Evolutionary conservation across 164 flowering plant species (phyloP).

Genomic region (Dillenia suffruticosa): DNA sequence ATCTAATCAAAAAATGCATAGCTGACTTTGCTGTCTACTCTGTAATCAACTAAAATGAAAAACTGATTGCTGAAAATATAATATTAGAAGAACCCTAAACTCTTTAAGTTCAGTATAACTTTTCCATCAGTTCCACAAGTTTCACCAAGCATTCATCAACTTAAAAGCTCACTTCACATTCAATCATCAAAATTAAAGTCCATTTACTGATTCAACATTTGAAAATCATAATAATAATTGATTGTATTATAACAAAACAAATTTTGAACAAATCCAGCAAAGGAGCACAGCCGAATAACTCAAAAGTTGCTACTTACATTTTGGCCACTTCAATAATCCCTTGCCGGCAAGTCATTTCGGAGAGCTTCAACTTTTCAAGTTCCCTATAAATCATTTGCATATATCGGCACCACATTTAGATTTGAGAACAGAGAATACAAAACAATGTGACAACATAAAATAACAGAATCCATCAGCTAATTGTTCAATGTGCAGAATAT

Average conservation of each 20-base stretch:
- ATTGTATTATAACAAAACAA: not conserved
- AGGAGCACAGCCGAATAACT: not conserved
- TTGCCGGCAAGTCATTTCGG: constrained; percentile 88
- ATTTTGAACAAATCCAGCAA: not conserved
- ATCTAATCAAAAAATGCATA: no score
- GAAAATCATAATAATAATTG: no score
- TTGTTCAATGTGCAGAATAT: no score
- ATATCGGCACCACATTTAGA: constrained; percentile 1
- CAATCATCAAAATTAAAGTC: not conserved
- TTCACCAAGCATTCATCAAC: no score
- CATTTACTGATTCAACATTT: no score
- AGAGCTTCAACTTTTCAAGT: constrained; percentile 89
- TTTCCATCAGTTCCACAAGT: no score
- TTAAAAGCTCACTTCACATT: not conserved
- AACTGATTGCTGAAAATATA: no score
- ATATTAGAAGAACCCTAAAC: no score
- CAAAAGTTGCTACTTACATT: constrained; percentile 47
- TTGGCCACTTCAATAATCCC: constrained; percentile 90
- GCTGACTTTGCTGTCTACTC: no score
- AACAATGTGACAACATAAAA: not conserved
- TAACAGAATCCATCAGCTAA: no score
- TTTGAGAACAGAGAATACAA: not conserved
- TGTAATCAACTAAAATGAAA: no score
- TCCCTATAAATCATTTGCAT: constrained; percentile 46
- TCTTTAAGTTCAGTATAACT: no score